Evolutionary conservation across 371 early-diverging fungal genomes (phyloP), one percentile per base, ranked within the genome.

Genomic region (Rhizomucor miehei): DNA sequence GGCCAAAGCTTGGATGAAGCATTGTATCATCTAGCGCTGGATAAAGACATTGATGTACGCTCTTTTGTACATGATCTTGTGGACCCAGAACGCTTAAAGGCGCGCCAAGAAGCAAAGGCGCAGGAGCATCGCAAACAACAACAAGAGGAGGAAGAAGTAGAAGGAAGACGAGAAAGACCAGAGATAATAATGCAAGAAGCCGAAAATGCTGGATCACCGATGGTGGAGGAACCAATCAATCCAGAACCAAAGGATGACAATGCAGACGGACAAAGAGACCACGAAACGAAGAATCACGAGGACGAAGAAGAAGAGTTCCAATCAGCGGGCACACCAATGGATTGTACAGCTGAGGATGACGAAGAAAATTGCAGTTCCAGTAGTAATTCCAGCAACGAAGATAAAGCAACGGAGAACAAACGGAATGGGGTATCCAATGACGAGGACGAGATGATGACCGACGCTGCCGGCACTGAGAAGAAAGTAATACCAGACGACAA

Each of bases 31-130:
- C 40, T 69, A 10, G 66, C 67, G 8, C 48, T 65, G n/a, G 74
- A 73, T 43, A 60, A 29, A 2, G 73, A 73, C 39, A 45, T 45
- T 17, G 73, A 73, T 52, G 73, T 73, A 2, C 66, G 67, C 2
- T 59, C 52, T 6, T 73, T 57, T 55, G 56, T 66, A 13, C 19
- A 44, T 29, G 65, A 62, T 21, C 60, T 64, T 36, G 66, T 73
- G 3, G 57, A 60, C 45, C 54, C 35, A 12, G 44, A 58, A n/a
- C 59, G 54, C 16, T 46, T 63, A 20, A 29, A 49, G 0, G 48
- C 40, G 10, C 16, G 29, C 36, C 47, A 46, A 47, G 25, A 58
- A 37, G 59, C 48, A 40, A 37, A 53, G 24, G 20, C 38, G n/a
- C 6, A 37, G 24, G 35, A 35, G 21, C 16, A 51, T 23, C 51